Evolutionary conservation across 2,329 filamentous ascomycete species (phyloP), one percentile per base, ranked within the genome.

Genomic region (Gnomoniopsis smithogilvyi): DNA sequence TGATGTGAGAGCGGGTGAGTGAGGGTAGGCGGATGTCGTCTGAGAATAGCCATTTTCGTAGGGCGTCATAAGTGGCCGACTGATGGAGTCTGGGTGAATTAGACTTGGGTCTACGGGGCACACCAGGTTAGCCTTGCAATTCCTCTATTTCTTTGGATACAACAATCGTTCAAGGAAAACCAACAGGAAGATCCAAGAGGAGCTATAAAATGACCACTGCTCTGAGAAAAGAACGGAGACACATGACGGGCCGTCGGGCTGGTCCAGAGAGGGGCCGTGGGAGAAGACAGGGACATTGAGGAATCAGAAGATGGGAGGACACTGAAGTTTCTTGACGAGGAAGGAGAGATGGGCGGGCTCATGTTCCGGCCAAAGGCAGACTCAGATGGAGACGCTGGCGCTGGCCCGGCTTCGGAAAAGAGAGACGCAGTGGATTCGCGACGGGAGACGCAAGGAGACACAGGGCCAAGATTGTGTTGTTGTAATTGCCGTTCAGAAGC

Each of bases 1-100:
- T 17, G 83, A 80, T 14, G 85, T 84, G 54, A 84, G 79, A n/a
- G 84, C 83, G 3, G 89, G 88, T 1, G 88, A 91, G 47, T 82
- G 76, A 47, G 84, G 81, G 69, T 81, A 85, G 17, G 65, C 63
- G 7, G 73, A 72, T 60, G 77, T 74, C 55, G 73, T 73, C 49
- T 77, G 77, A 54, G 80, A 78, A 67, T 78, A 83, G 63, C 73
- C 71, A 34, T 71, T 70, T 30, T 84, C 80, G 65, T 78, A 84
- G 30, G 77, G 74, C 73, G 84, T 80, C 56, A 75, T 74, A 69
- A 80, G 74, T 34, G 76, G 73, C 50, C 78, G 76, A 65, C 72
- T 73, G 65, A 83, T 79, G 62, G 17, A n/a, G 36, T 84, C 81
- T 47, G 80, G 77, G 64, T 84, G 80, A 64, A 85, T 82, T 59